A percentile compares a stretch with the other conserved stretches of the same genome.
These are phyloP conservation scores for Malania oleifera DNA, from an alignment of 164 flowering plant species.

Conservation along the genomic window DNA sequence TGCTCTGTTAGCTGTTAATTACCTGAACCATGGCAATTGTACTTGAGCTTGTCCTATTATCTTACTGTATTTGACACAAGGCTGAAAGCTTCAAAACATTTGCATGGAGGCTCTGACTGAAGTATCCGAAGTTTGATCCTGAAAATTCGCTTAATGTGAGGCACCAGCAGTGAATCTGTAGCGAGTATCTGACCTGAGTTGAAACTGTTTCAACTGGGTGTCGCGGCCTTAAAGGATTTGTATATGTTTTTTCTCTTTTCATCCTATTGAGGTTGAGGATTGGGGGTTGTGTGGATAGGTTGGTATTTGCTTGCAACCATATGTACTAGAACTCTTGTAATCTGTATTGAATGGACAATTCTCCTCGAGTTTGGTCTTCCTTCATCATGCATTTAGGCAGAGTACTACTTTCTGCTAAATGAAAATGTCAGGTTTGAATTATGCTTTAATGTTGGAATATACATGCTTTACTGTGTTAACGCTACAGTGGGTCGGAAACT, in stretches of 20 bases:
- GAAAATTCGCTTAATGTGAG: neutral
- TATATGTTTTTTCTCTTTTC: too few relatives aligned
- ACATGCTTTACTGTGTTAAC: too few relatives aligned
- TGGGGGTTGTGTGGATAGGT: neutral
- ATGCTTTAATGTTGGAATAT: too few relatives aligned
- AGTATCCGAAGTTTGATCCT: neutral
- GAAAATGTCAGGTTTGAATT: too few relatives aligned
- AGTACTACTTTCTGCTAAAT: too few relatives aligned
- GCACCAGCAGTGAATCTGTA: constrained; percentile 6
- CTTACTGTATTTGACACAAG: neutral
- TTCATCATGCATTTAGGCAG: too few relatives aligned
- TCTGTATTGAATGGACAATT: constrained; percentile 2
- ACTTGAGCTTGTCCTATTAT: neutral
- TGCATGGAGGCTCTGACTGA: constrained; percentile 4
- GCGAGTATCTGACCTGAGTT: constrained; percentile 7
- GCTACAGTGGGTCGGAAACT: too few relatives aligned
- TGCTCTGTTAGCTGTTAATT: constrained; percentile 31
- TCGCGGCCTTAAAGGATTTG: constrained; percentile 2
- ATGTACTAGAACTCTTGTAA: constrained; percentile 2
- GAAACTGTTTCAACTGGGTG: neutral
- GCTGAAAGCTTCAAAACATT: neutral
- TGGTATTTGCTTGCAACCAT: constrained; percentile 2
- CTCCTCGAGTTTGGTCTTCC: too few relatives aligned
- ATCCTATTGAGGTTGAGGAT: too few relatives aligned
- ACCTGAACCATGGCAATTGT: too few relatives aligned